These are phyloP conservation scores for Favolaschia claudopus DNA, from an alignment of 768 basidiomycete species.

Conservation along the genomic window DNA sequence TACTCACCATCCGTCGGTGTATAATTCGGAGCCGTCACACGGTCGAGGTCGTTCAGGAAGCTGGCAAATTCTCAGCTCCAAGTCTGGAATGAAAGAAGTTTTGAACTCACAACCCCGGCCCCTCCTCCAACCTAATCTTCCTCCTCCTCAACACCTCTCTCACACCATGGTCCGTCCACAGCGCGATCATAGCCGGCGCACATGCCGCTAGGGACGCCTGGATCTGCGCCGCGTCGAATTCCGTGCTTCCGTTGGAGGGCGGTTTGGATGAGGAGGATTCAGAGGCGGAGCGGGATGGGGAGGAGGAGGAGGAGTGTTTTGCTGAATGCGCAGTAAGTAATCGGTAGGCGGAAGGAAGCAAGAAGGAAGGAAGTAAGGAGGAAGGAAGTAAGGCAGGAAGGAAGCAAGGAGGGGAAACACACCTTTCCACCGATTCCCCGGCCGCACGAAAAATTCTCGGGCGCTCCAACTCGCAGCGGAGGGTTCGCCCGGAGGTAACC, in stretches of 20 bases:
- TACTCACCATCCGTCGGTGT: constrained; percentile 71
- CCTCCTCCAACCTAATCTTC: constrained; percentile 74
- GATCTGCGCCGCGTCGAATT: constrained; percentile 64
- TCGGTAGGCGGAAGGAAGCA: no score
- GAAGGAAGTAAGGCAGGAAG: background rate
- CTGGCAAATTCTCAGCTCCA: constrained; percentile 46
- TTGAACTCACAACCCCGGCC: constrained; percentile 81
- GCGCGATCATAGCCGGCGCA: constrained; percentile 65
- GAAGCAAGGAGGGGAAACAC: constrained; percentile 26
- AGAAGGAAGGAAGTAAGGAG: background rate
- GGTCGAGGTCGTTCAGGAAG: constrained; percentile 73
- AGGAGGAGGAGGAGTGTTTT: background rate
- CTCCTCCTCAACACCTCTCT: constrained; percentile 59
- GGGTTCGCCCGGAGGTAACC: no score
- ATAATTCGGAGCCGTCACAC: constrained; percentile 69
- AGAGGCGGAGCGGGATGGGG: no score
- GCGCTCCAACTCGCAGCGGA: constrained; percentile 31
- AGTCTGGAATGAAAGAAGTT: no score
- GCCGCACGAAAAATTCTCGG: constrained; percentile 68
- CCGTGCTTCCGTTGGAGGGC: no score
- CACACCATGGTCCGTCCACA: constrained; percentile 74
- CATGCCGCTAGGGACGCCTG: constrained; percentile 66
- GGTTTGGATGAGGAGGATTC: no score
- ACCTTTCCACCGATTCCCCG: constrained; percentile 73
- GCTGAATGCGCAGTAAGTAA: no score